Percentiles rank a stretch among this genome's conserved stretches.
Evolutionary conservation across 192 early-diverging fungal genomes (phyloP).

Genomic region (Powellomyces hirtus): DNA sequence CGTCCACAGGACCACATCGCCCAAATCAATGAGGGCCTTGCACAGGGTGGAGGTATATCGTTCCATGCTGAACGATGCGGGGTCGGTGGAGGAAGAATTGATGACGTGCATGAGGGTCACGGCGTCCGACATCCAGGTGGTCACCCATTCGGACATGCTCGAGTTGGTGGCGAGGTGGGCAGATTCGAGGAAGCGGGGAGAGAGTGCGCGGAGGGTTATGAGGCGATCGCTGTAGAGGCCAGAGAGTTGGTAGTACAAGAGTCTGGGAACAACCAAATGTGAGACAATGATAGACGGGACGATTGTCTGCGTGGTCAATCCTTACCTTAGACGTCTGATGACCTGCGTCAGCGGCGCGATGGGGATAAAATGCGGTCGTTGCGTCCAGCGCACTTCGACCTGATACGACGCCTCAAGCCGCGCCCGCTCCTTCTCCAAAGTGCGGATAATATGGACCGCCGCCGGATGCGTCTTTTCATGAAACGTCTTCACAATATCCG

Average conservation of each 20-base stretch:
- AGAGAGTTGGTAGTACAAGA: conserved; percentile 21
- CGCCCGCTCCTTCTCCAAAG: conserved; percentile 28
- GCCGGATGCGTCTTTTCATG: conserved; percentile 24
- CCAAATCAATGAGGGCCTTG: conserved; percentile 13
- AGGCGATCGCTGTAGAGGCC: conserved; percentile 25
- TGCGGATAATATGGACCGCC: conserved; percentile 23
- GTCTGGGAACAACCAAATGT: not conserved
- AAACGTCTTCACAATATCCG: conserved; percentile 5
- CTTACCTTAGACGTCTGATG: conserved; percentile 22
- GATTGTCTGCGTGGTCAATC: not conserved
- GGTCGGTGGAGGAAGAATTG: not conserved
- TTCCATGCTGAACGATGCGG: not conserved
- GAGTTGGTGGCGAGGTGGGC: conserved; percentile 1
- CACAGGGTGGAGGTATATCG: conserved; percentile 6
- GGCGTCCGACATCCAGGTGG: not conserved
- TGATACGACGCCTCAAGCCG: conserved; percentile 29
- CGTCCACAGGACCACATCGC: conserved; percentile 22
- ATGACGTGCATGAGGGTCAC: conserved; percentile 1
- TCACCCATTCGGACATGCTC: not conserved
- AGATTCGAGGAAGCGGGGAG: conserved; percentile 17
- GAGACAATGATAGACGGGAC: not conserved
- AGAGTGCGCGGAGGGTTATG: conserved; percentile 23
- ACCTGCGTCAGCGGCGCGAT: conserved; percentile 22
- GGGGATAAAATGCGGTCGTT: conserved; percentile 26
- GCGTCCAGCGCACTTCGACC: conserved; percentile 14